Evolutionary conservation across 306 rosid genomes (phyloP).

Genomic region (Malus fusca): DNA sequence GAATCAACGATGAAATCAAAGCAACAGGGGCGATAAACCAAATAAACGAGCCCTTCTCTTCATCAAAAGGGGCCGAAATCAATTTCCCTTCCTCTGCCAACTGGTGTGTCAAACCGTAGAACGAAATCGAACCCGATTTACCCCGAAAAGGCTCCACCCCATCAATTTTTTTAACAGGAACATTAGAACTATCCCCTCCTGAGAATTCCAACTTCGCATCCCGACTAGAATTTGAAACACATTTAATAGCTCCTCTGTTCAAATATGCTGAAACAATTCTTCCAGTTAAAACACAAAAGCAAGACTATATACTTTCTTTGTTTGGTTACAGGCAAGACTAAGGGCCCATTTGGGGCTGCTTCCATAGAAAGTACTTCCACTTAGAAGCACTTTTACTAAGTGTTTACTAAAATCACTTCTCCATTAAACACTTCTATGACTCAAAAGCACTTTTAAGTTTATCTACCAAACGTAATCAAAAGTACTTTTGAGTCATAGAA

Average conservation of each 20-base stretch:
- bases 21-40: slow-evolving; percentile 74
- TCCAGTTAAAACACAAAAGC: background rate
- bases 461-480: too few relatives aligned
- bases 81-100: slow-evolving; percentile 60
- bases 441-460: too few relatives aligned
- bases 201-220: slow-evolving; percentile 38
- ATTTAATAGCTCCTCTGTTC: slow-evolving; percentile 26
- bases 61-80: slow-evolving; percentile 65
- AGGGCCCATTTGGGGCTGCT: too few relatives aligned
- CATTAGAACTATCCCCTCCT: slow-evolving; percentile 21
- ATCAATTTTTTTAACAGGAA: slow-evolving; percentile 18
- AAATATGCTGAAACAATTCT: background rate
- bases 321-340: too few relatives aligned
- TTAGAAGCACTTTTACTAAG: too few relatives aligned
- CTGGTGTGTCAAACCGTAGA: slow-evolving; percentile 66
- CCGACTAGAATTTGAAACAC: slow-evolving; percentile 39
- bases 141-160: slow-evolving; percentile 76
- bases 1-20: slow-evolving; percentile 56
- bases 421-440: too few relatives aligned
- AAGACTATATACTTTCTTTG: background rate
- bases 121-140: slow-evolving; percentile 79
- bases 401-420: too few relatives aligned
- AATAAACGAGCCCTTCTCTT: slow-evolving; percentile 52
- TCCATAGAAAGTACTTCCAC: too few relatives aligned
- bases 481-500: too few relatives aligned